A percentile compares a stretch with the other conserved stretches of the same genome.
phyloP scores from a whole-genome alignment of 345 rosid genomes.

The Mercurialis annua region DNA sequence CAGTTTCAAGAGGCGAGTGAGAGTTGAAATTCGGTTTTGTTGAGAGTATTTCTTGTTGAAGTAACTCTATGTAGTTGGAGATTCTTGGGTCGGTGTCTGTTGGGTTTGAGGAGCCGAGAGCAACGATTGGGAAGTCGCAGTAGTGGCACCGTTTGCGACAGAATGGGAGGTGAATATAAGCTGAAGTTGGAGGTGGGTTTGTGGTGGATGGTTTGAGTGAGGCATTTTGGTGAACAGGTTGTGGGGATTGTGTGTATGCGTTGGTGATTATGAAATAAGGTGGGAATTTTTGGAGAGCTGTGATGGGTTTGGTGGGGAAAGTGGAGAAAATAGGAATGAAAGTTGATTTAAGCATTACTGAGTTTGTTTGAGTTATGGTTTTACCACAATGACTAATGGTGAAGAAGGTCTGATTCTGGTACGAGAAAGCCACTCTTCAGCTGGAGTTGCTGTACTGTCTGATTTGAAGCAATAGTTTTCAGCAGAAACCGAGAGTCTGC shows the following conservation, averaged over 20 bases:
- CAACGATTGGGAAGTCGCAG: constrained; percentile 86
- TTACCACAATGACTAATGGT: background rate
- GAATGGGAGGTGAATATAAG: constrained; percentile 87
- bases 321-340: constrained; percentile 49
- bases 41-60: constrained; percentile 18
- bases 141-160: constrained; percentile 95
- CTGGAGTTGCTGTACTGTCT: background rate
- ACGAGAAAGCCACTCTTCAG: background rate
- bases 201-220: constrained; percentile 38
- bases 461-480: no score
- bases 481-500: no score
- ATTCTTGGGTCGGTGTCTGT: constrained; percentile 66
- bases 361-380: constrained; percentile 4
- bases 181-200: constrained; percentile 54
- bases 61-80: constrained; percentile 21
- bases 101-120: constrained; percentile 60
- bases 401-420: background rate
- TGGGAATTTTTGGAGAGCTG: constrained; percentile 16
- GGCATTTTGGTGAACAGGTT: constrained; percentile 72
- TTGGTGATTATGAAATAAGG: constrained; percentile 4
- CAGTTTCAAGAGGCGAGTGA: constrained; percentile 36
- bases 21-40: constrained; percentile 10
- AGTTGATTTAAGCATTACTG: constrained; percentile 52
- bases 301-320: constrained; percentile 39
- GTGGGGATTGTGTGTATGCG: constrained; percentile 26